These are phyloP conservation scores for Vavraia culicis DNA, from an alignment of 371 early-diverging fungal genomes.

Conservation along the genomic window DNA sequence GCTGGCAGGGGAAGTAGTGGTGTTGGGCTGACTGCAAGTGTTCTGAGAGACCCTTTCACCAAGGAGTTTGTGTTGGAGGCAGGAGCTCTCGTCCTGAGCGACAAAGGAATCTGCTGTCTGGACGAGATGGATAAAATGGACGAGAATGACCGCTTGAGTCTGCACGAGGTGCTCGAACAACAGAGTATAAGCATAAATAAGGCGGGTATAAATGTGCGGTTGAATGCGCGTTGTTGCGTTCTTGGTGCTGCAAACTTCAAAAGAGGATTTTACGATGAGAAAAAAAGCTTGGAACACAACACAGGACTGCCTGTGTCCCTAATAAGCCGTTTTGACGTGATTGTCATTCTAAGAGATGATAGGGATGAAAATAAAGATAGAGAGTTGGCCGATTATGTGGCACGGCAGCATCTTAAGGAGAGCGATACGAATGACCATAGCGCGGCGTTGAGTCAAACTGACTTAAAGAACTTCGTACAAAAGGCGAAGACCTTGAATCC, in stretches of 20 bases:
- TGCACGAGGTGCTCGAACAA: slow-evolving; percentile 99
- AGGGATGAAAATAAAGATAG: too few relatives aligned
- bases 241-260: slow-evolving; percentile 91
- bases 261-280: slow-evolving; percentile 68
- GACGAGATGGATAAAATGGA: slow-evolving; percentile 69
- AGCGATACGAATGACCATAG: too few relatives aligned
- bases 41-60: slow-evolving; percentile 51
- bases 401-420: too few relatives aligned
- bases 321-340: slow-evolving; percentile 78
- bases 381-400: too few relatives aligned
- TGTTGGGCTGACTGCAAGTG: slow-evolving; percentile 53
- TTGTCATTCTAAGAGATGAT: slow-evolving; percentile 67
- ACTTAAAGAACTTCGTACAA: too few relatives aligned
- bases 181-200: slow-evolving; percentile 95
- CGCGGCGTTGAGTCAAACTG: too few relatives aligned
- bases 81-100: slow-evolving; percentile 54
- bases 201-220: slow-evolving; percentile 91
- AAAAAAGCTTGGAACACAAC: slow-evolving; percentile 67
- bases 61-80: slow-evolving; percentile 55
- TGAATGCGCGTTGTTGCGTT: slow-evolving; percentile 91
- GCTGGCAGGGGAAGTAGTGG: slow-evolving; percentile 57
- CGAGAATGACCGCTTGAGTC: slow-evolving; percentile 69
- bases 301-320: slow-evolving; percentile 80
- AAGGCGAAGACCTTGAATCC: too few relatives aligned
- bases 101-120: slow-evolving; percentile 54